These are phyloP conservation scores for Serendipita indica DNA, from an alignment of 768 basidiomycete genomes.

Conservation along the genomic window DNA sequence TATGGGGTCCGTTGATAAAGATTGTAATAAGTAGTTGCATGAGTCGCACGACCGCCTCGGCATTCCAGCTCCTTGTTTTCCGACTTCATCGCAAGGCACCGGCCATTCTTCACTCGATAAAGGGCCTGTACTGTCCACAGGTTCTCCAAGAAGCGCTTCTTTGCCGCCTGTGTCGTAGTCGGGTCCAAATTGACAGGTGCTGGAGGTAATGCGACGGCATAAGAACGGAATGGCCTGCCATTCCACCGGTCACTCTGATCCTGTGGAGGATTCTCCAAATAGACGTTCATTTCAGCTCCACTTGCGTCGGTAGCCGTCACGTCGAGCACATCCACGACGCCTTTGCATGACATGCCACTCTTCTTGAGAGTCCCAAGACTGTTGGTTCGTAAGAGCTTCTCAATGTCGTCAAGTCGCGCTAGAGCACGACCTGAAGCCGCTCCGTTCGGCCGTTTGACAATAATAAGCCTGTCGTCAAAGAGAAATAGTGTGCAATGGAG, in stretches of 20 bases:
- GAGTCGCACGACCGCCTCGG: constrained; percentile 41
- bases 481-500: constrained; percentile 82
- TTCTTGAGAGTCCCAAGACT: constrained; percentile 37
- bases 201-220: constrained; percentile 66
- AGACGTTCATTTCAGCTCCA: constrained; percentile 71
- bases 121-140: constrained; percentile 79
- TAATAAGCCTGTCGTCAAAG: constrained; percentile 86
- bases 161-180: constrained; percentile 45
- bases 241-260: constrained; percentile 82
- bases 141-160: constrained; percentile 73
- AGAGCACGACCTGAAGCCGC: constrained; percentile 62
- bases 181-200: constrained; percentile 48
- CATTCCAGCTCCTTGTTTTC: constrained; percentile 66
- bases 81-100: constrained; percentile 55
- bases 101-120: constrained; percentile 55
- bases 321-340: constrained; percentile 71
- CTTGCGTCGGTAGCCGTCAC: constrained; percentile 52
- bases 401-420: constrained; percentile 64
- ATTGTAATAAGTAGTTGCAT: constrained; percentile 77
- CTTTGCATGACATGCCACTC: constrained; percentile 71
- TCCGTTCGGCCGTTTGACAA: constrained; percentile 70
- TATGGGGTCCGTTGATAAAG: constrained; percentile 73
- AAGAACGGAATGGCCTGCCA: constrained; percentile 67
- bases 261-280: constrained; percentile 64
- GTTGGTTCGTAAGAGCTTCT: constrained; percentile 36